phyloP scores from a whole-genome alignment of 73 alveolate genomes.

The Stentor coeruleus region DNA sequence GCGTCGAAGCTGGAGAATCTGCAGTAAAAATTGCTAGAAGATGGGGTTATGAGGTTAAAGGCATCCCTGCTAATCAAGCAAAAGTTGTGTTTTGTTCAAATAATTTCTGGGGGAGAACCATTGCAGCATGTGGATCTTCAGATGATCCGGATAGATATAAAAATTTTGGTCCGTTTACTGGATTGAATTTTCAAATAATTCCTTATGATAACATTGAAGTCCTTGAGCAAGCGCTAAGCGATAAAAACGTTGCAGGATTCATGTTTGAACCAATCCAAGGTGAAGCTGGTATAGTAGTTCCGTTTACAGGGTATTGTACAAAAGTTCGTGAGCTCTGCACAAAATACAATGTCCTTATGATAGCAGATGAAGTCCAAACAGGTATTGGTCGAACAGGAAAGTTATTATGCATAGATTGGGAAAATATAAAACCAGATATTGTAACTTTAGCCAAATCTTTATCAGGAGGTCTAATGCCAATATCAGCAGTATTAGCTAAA shows the following conservation, averaged over 20 bases:
- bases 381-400: constrained; percentile 94
- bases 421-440: constrained; percentile 59
- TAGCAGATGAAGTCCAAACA: constrained; percentile 87
- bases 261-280: constrained; percentile 97
- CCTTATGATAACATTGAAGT: constrained; percentile 74
- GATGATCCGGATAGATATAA: constrained; percentile 67
- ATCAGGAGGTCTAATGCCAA: constrained; percentile 90
- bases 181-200: constrained; percentile 73
- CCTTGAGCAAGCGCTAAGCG: constrained; percentile 40
- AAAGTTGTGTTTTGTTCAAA: constrained; percentile 63
- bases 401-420: constrained; percentile 73
- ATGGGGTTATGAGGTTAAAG: constrained; percentile 92
- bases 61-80: constrained; percentile 73
- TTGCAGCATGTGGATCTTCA: constrained; percentile 71
- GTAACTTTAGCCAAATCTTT: constrained; percentile 59
- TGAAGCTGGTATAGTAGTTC: constrained; percentile 92
- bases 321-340: too few relatives aligned
- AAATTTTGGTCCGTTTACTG: constrained; percentile 89
- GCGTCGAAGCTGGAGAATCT: constrained; percentile 94
- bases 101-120: constrained; percentile 93
- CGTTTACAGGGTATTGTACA: constrained; percentile 56
- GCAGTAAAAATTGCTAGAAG: constrained; percentile 90
- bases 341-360: constrained; percentile 72
- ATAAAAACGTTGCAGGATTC: constrained; percentile 67
- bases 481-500: constrained; percentile 75